These are phyloP conservation scores for Aspergillus affinis DNA, from an alignment of 495 filamentous ascomycete genomes.

Conservation along the genomic window DNA sequence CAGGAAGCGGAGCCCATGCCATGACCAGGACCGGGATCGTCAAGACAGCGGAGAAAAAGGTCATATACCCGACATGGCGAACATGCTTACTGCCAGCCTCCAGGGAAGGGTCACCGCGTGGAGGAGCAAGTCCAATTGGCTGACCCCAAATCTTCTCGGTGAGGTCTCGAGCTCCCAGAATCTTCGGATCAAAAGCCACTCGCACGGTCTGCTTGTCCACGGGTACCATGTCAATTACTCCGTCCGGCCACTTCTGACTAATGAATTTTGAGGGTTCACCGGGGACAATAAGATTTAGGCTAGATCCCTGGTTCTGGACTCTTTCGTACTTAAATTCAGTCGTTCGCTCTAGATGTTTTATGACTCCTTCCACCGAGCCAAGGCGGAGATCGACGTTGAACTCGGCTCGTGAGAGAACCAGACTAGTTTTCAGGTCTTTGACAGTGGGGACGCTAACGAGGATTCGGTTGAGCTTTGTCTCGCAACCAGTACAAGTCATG, in stretches of 20 bases:
- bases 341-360: slow-evolving; percentile 50
- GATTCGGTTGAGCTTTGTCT: slow-evolving; percentile 53
- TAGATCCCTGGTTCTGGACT: slow-evolving; percentile 44
- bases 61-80: slow-evolving; percentile 55
- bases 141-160: slow-evolving; percentile 37
- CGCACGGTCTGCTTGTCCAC: slow-evolving; percentile 47
- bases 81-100: slow-evolving; percentile 61
- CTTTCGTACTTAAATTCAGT: slow-evolving; percentile 61
- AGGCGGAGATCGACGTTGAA: slow-evolving; percentile 52
- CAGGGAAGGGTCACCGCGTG: slow-evolving; percentile 45
- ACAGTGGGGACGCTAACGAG: slow-evolving; percentile 42
- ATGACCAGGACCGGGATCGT: slow-evolving; percentile 76
- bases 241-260: slow-evolving; percentile 37
- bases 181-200: slow-evolving; percentile 54
- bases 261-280: slow-evolving; percentile 27
- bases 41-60: slow-evolving; percentile 55
- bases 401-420: slow-evolving; percentile 61
- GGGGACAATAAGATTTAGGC: slow-evolving; percentile 48
- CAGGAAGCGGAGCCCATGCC: slow-evolving; percentile 62
- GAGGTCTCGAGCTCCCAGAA: slow-evolving; percentile 59
- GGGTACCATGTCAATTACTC: slow-evolving; percentile 42
- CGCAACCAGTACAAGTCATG: slow-evolving; percentile 67
- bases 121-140: slow-evolving; percentile 49
- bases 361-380: slow-evolving; percentile 41
- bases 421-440: slow-evolving; percentile 55